Base-by-base conservation (phyloP, 2,329 filamentous ascomycete genomes). In the Trichoderma semiorbis region DNA sequence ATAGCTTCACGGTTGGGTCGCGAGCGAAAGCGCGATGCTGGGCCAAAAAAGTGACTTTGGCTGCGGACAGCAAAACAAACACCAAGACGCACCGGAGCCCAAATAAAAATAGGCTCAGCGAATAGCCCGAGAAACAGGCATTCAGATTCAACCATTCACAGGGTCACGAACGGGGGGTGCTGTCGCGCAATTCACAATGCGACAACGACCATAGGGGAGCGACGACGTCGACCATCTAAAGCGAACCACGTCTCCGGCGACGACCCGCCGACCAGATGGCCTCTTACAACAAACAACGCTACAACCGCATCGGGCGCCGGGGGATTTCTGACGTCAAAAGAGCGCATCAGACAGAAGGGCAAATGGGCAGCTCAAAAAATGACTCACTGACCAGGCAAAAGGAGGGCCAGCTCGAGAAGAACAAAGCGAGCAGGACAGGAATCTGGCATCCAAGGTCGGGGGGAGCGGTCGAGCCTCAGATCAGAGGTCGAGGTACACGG, bases 401-500 rank as follows among this genome's bases (percentile, higher is more conserved):
- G 77, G 78, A 78, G 75, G 70, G 71, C 34, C 70, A 74, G 53
- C 21, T 26, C 12, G 74, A 77, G 74, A 75, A 78, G 74, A 76
- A 77, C 60, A 68, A 61, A 62, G 69, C 71, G 70, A 64, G 72
- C 69, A 39, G 72, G 63, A 53, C 47, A 70, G 47, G 58, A 72
- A 64, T 69, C 32, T 26, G 57, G 76, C 74, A 74, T 70, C 36
- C 28, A 74, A 71, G 74, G 63, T 78, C 73, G 78, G 78, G 78
- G 75, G 78, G 75, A 68, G 71, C 50, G 60, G 68, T 71, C 68
- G 69, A 72, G 39, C 61, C 69, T 66, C 71, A 75, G 79, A 80
- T 80, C 79, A 80, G 76, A 79, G 77, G 74, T 77, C 69, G 71
- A 73, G 76, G 77, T 79, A 78, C 78, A 77, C 76, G 75, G 79